Evolutionary conservation across 768 basidiomycete genomes (phyloP).

Genomic region (Suillus placidus): DNA sequence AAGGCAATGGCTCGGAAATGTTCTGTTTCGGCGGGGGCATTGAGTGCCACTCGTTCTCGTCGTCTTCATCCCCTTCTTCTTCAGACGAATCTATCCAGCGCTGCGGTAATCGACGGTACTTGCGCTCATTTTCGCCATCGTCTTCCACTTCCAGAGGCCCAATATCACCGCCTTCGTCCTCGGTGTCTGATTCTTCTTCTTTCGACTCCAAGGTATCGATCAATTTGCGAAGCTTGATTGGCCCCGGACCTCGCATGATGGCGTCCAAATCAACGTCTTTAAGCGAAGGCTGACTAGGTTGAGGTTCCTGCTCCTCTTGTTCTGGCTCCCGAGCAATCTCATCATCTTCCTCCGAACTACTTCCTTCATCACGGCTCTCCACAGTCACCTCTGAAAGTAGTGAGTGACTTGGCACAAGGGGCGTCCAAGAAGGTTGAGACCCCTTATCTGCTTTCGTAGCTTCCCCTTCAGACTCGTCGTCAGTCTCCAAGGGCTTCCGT

Average conservation of each 20-base stretch:
- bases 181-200: slow-evolving; percentile 36
- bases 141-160: slow-evolving; percentile 43
- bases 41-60: not conserved
- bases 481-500: not conserved
- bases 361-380: slow-evolving; percentile 42
- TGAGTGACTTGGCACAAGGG: slow-evolving; percentile 34
- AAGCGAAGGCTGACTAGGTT: slow-evolving; percentile 9
- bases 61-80: slow-evolving; percentile 34
- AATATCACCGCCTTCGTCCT: slow-evolving; percentile 44
- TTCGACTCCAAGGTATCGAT: slow-evolving; percentile 33
- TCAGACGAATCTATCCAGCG: slow-evolving; percentile 36
- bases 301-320: slow-evolving; percentile 17
- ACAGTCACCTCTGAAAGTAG: slow-evolving; percentile 39
- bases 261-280: slow-evolving; percentile 39
- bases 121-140: slow-evolving; percentile 34
- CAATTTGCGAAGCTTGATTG: slow-evolving; percentile 25
- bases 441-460: not conserved
- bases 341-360: slow-evolving; percentile 40
- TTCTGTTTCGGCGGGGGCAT: not conserved
- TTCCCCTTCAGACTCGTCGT: slow-evolving; percentile 8
- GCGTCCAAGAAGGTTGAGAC: slow-evolving; percentile 15
- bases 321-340: slow-evolving; percentile 23
- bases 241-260: slow-evolving; percentile 44
- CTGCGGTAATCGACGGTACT: slow-evolving; percentile 36
- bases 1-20: not conserved